Conservation (phyloP, 164 flowering plant species). For the Vitis amurensis region DNA sequence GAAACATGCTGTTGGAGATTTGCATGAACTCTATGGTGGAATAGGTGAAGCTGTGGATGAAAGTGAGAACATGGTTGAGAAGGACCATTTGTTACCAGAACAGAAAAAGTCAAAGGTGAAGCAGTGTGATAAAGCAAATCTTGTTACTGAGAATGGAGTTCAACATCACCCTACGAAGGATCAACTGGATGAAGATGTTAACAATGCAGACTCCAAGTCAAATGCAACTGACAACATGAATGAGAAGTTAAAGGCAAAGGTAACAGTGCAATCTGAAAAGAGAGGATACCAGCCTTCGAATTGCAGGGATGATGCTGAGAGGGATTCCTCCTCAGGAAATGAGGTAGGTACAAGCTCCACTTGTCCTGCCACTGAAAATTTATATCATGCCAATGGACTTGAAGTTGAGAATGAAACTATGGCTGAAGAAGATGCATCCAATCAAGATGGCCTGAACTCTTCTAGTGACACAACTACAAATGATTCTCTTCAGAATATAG, state of each 20-base stretch:
- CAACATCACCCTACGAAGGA: background rate
- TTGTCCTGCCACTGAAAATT: background rate
- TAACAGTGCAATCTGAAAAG: background rate
- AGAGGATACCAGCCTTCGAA: background rate
- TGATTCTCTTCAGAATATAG: conserved; percentile 3
- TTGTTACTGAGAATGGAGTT: background rate
- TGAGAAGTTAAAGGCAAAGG: background rate
- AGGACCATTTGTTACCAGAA: conserved; percentile 5
- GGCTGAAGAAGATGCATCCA: conserved; percentile 8
- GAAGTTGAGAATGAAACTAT: conserved; percentile 2
- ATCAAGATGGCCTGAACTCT: conserved; percentile 9
- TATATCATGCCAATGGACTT: background rate
- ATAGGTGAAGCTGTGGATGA: conserved; percentile 3
- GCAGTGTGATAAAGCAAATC: background rate
- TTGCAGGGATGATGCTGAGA: conserved; percentile 6
- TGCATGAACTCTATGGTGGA: conserved; percentile 21
- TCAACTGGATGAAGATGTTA: background rate
- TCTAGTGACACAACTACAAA: background rate
- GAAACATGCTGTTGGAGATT: conserved; percentile 28
- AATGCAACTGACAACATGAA: background rate
- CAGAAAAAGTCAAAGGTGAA: background rate
- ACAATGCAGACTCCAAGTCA: background rate
- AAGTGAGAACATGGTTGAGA: conserved; percentile 1
- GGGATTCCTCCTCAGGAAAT: conserved; percentile 2
- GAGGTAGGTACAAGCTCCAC: conserved; percentile 8